Evolutionary conservation across 2,329 filamentous ascomycete species (phyloP).

Genomic region (Parastagonospora nodorum): DNA sequence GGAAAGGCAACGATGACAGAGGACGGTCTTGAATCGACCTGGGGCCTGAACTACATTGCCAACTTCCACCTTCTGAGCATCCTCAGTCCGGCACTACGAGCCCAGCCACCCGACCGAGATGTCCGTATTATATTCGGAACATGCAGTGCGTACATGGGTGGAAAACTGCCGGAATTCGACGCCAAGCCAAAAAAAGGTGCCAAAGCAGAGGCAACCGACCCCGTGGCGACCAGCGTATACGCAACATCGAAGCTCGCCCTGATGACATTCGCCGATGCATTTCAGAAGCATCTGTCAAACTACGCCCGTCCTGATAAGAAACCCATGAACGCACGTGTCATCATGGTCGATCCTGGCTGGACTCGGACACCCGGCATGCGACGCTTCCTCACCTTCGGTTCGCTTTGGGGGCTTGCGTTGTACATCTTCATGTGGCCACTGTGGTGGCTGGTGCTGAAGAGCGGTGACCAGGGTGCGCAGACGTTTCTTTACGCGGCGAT

Average conservation of each 20-base stretch:
- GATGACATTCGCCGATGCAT: constrained; percentile 86
- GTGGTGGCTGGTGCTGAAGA: constrained; percentile 89
- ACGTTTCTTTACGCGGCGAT: constrained; percentile 84
- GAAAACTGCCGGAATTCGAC: constrained; percentile 66
- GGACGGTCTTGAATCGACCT: constrained; percentile 85
- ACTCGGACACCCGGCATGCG: constrained; percentile 85
- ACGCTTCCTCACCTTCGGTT: constrained; percentile 84
- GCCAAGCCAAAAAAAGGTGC: constrained; percentile 62
- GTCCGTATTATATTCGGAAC: constrained; percentile 86
- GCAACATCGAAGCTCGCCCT: constrained; percentile 69
- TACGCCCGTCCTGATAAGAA: constrained; percentile 84
- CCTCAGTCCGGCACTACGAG: constrained; percentile 84
- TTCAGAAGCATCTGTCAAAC: constrained; percentile 86
- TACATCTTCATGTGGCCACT: constrained; percentile 81
- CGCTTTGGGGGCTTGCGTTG: constrained; percentile 74
- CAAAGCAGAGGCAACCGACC: constrained; percentile 36
- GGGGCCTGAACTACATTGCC: constrained; percentile 93
- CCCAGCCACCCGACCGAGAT: constrained; percentile 91
- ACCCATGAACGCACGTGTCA: constrained; percentile 80
- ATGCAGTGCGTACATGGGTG: constrained; percentile 85
- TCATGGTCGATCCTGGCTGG: constrained; percentile 86
- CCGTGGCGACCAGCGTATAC: constrained; percentile 53
- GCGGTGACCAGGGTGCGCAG: constrained; percentile 80
- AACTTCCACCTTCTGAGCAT: constrained; percentile 96
- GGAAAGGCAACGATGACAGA: constrained; percentile 64